A percentile compares a stretch with the other conserved stretches of the same genome.
Conservation (phyloP, 2,329 filamentous ascomycete species). For the Epichloe uncinata region DNA sequence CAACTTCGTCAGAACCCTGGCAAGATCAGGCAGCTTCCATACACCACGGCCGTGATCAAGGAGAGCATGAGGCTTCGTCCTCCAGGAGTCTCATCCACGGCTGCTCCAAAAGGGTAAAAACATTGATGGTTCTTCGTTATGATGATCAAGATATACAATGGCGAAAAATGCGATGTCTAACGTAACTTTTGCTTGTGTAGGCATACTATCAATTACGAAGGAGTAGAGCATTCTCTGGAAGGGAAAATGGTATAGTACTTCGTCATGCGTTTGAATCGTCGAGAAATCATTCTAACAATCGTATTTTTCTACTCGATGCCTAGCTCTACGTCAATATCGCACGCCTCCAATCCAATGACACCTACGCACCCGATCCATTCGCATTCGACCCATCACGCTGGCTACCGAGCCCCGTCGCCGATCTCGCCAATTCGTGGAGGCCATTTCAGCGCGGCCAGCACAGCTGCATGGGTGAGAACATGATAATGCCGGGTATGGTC, state of each 20-base stretch:
- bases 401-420: background rate
- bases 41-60: slow-evolving; percentile 2
- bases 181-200: background rate
- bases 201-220: background rate
- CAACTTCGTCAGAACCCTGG: background rate
- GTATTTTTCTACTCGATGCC: background rate
- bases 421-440: background rate
- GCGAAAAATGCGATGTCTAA: background rate
- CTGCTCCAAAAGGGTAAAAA: slow-evolving; percentile 1
- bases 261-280: background rate
- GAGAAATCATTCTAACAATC: background rate
- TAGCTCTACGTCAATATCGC: background rate
- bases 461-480: slow-evolving; percentile 3
- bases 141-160: background rate
- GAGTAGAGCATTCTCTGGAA: background rate
- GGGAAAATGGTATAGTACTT: background rate
- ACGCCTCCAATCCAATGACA: background rate
- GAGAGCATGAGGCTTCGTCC: slow-evolving; percentile 2
- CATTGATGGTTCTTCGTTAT: background rate
- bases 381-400: background rate
- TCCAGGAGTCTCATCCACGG: background rate
- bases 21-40: background rate
- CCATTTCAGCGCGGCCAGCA: slow-evolving; percentile 2
- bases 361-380: background rate
- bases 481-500: slow-evolving; percentile 2